A percentile compares a stretch with the other conserved stretches of the same genome.
phyloP scores from a whole-genome alignment of 345 rosid genomes.

The Aegle marmelos region DNA sequence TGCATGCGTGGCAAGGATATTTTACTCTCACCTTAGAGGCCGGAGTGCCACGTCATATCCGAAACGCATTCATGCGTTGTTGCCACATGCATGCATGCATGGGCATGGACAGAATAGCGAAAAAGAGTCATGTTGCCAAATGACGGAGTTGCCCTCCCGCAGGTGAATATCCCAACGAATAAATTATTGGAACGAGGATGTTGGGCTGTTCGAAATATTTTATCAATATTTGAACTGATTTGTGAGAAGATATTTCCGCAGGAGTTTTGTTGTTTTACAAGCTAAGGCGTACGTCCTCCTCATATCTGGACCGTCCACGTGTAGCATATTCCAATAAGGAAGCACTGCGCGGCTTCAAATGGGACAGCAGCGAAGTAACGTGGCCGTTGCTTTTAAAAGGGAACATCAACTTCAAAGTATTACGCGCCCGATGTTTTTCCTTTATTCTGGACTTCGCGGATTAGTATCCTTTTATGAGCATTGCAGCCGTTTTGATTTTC shows the following conservation, averaged over 20 bases:
- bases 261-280: background rate
- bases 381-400: no score
- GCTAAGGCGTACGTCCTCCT: conserved; percentile 3
- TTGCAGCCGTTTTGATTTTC: no score
- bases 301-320: background rate
- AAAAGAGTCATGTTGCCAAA: background rate
- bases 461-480: no score
- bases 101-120: background rate
- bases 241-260: conserved; percentile 28
- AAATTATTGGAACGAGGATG: background rate
- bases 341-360: no score
- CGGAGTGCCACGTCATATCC: conserved; percentile 40
- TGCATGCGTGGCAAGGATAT: conserved; percentile 67
- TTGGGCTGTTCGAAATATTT: background rate
- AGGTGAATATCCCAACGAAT: no score
- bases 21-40: conserved; percentile 46
- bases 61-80: background rate
- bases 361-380: no score
- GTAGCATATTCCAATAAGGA: background rate
- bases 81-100: background rate
- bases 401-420: no score
- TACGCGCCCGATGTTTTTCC: no score
- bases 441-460: no score
- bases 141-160: background rate
- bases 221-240: background rate